Base-by-base conservation (phyloP, 2,329 filamentous ascomycete genomes). In the Colletotrichum echinochloae region DNA sequence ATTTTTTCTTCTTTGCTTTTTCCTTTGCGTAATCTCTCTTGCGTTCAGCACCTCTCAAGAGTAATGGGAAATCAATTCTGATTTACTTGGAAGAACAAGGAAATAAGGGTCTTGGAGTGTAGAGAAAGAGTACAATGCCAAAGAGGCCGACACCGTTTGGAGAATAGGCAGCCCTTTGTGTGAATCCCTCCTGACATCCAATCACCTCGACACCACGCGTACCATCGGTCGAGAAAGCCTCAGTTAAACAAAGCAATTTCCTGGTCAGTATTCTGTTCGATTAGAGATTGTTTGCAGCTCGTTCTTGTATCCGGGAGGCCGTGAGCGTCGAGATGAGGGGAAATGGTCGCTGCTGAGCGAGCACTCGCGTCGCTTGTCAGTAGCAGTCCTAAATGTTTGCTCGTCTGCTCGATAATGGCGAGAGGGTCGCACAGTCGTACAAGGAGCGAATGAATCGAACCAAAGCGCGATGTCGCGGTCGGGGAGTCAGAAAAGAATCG, bases 41-140 rank as follows among this genome's bases (percentile, higher is more conserved):
- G 69, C 75, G 70, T 77, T 76, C 76, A 77, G 78, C 74, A 79
- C 75, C 74, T 76, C 77, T 77, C 66, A 74, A 77, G 75, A 74
- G 75, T 72, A 77, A 76, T 75, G 76, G n/a, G 81, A 82, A 84
- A 82, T 86, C 82, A 86, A 86, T 86, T 86, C 80, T 85, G 83
- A 86, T 85, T 86, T 84, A 80, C 77, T 80, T 78, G 74, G 72
- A 73, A 77, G 75, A 77, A 78, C 70, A 67, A 66, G 57, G 66
- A 62, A 71, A 72, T 66, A 62, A 60, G 61, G 66, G 66, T 60
- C 60, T 54, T 28, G 70, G 62, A 66, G 57, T 71, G 70, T 70
- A 72, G 70, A 66, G 66, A 73, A 72, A 74, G 70, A 75, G 71
- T 75, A 75, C 74, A 75, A 74, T 70, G 74, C 74, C 74, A 66